Evolutionary conservation across 345 rosid genomes (phyloP).

Genomic region (Aquilaria sinensis): DNA sequence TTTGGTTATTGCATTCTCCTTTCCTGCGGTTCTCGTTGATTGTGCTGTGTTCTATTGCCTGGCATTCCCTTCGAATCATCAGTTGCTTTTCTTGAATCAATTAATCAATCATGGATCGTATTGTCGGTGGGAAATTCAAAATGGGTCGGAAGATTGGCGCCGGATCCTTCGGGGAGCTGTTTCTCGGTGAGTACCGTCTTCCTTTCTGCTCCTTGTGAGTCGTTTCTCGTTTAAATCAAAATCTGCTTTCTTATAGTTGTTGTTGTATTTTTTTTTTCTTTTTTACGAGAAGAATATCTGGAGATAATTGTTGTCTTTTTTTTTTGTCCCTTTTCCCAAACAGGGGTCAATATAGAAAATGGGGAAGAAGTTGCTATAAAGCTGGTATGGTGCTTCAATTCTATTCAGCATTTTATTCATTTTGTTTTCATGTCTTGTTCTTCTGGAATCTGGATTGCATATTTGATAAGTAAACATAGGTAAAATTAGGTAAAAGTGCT

Average conservation of each 20-base stretch:
- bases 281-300: no score
- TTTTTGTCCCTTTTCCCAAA: not conserved
- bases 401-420: not conserved
- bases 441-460: not conserved
- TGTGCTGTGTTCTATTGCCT: no score
- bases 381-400: constrained; percentile 40
- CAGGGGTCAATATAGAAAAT: constrained; percentile 74
- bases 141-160: constrained; percentile 88
- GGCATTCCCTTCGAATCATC: no score
- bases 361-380: constrained; percentile 93
- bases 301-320: no score
- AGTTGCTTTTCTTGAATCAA: not conserved
- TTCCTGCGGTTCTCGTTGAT: no score
- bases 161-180: constrained; percentile 88
- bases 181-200: constrained; percentile 39
- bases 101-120: constrained; percentile 39
- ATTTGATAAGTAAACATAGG: not conserved
- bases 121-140: constrained; percentile 74
- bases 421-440: not conserved
- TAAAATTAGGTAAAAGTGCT: no score
- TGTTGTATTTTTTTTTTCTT: not conserved
- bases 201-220: not conserved
- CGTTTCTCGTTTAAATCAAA: not conserved
- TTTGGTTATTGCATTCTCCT: no score
- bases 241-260: constrained; percentile 8